Evolutionary conservation across 2,329 filamentous ascomycete species (phyloP).

Genomic region (Zalaria obscura): DNA sequence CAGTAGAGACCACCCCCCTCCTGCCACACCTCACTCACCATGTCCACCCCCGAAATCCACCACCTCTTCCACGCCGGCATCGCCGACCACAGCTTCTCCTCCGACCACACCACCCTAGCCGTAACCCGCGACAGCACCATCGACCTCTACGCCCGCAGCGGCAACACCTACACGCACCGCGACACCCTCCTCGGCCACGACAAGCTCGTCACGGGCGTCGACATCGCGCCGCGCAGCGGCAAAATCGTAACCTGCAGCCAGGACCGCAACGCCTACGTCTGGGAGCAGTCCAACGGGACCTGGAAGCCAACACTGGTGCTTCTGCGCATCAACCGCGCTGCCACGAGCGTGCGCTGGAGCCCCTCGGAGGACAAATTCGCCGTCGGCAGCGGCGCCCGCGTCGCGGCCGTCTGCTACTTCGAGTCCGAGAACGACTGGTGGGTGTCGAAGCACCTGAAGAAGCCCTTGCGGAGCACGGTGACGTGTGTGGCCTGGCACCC

Average conservation of each 20-base stretch:
- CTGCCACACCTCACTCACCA: conserved; percentile 50
- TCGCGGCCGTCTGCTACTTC: conserved; percentile 96
- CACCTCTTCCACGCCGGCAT: conserved; percentile 95
- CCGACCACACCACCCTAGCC: conserved; percentile 75
- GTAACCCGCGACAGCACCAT: conserved; percentile 83
- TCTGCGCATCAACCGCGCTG: conserved; percentile 89
- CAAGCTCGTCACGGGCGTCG: conserved; percentile 90
- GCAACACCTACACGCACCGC: conserved; percentile 60
- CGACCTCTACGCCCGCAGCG: conserved; percentile 68
- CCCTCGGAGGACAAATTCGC: conserved; percentile 96
- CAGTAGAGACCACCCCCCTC: conserved; percentile 89
- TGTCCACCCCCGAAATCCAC: conserved; percentile 82
- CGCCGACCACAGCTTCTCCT: conserved; percentile 94
- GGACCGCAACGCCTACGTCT: conserved; percentile 95
- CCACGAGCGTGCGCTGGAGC: conserved; percentile 94
- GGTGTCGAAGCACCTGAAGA: conserved; percentile 99
- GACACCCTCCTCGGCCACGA: conserved; percentile 94
- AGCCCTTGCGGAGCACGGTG: conserved; percentile 94
- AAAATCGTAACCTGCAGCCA: conserved; percentile 97
- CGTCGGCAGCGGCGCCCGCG: conserved; percentile 85
- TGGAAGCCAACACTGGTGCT: conserved; percentile 97
- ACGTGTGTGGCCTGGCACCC: conserved; percentile 94
- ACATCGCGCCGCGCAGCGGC: conserved; percentile 80
- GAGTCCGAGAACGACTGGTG: conserved; percentile 99
- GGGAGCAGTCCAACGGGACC: conserved; percentile 72